Conservation (phyloP, 176 grass and related monocot species). For the Oryza australiensis region DNA sequence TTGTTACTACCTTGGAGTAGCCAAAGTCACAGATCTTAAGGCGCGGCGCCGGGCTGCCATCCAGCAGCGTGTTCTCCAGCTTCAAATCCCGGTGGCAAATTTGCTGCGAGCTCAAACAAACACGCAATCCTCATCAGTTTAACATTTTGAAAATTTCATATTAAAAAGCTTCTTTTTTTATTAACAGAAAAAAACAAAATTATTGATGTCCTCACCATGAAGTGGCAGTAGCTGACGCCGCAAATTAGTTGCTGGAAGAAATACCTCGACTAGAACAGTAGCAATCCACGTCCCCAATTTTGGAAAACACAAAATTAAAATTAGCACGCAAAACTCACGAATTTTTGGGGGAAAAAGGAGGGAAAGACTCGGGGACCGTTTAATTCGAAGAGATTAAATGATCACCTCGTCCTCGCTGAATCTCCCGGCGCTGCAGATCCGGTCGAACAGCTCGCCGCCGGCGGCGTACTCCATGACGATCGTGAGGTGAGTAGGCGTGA, state of each 20-base stretch:
- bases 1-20: constrained; percentile 86
- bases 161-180: background rate
- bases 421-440: constrained; percentile 85
- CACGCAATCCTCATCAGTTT: constrained; percentile 22
- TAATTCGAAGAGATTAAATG: background rate
- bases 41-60: constrained; percentile 78
- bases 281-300: background rate
- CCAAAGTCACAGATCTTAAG: constrained; percentile 98
- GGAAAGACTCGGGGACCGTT: background rate
- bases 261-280: constrained; percentile 65
- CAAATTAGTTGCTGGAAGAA: constrained; percentile 98
- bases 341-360: background rate
- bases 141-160: background rate
- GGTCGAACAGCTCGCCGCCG: constrained; percentile 86
- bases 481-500: constrained; percentile 84
- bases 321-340: background rate
- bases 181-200: background rate
- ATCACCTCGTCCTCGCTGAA: constrained; percentile 93
- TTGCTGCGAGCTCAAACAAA: constrained; percentile 57
- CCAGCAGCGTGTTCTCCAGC: constrained; percentile 90
- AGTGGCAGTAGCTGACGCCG: constrained; percentile 98
- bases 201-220: constrained; percentile 63
- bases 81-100: constrained; percentile 99
- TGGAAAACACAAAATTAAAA: background rate
- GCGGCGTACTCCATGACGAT: constrained; percentile 96